Conservation (phyloP, 2,329 filamentous ascomycete species). For the Thermothelomyces thermophilus region DNA sequence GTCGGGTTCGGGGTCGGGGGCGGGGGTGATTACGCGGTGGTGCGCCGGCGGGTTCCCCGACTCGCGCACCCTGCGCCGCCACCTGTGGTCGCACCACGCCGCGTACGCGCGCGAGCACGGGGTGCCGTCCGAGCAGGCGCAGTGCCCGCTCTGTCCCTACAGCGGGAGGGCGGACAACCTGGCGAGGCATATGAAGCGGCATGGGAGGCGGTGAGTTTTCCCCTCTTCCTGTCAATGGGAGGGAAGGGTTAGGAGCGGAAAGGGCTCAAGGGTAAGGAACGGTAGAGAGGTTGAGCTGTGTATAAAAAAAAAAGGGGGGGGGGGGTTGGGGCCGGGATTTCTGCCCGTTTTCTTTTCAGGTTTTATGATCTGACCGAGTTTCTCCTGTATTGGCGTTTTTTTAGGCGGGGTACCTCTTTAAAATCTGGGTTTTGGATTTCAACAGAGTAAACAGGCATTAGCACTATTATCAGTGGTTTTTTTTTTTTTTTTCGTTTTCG, state of each 20-base stretch:
- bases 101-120: constrained; percentile 10
- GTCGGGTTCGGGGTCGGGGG: too few species aligned
- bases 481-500: too few species aligned
- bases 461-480: too few species aligned
- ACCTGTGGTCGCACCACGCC: constrained; percentile 22
- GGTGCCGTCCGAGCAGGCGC: constrained; percentile 13
- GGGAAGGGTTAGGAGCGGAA: neutral
- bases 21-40: neutral
- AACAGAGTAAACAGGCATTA: too few species aligned
- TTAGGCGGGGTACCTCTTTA: too few species aligned
- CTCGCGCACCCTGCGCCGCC: constrained; percentile 20
- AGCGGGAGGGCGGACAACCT: constrained; percentile 22
- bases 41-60: constrained; percentile 19
- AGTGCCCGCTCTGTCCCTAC: constrained; percentile 16
- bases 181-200: constrained; percentile 11
- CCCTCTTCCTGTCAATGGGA: neutral
- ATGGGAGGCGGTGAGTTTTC: neutral
- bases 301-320: neutral
- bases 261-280: neutral
- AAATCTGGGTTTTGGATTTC: too few species aligned
- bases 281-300: neutral
- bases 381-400: too few species aligned
- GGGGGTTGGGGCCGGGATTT: neutral
- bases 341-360: too few species aligned
- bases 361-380: too few species aligned